Evolutionary conservation across 2,329 filamentous ascomycete genomes (phyloP).

Genomic region (Xylariaceae sp.): DNA sequence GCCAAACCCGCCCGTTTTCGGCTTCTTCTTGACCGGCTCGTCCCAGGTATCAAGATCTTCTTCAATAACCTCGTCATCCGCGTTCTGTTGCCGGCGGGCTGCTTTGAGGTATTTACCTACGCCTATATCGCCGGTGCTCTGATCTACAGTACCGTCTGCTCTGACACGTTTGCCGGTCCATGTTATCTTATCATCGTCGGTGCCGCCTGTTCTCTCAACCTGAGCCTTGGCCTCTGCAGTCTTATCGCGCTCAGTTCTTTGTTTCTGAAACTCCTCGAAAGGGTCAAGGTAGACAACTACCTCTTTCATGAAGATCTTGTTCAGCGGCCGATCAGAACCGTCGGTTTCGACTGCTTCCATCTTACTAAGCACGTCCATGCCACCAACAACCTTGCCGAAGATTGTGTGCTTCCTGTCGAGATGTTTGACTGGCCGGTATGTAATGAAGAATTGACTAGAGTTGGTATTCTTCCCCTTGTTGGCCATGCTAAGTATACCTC

Average conservation of each 20-base stretch:
- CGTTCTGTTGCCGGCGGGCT: constrained; percentile 47
- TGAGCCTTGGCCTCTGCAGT: constrained; percentile 64
- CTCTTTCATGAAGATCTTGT: constrained; percentile 81
- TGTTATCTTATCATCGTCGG: constrained; percentile 86
- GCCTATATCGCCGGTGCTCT: constrained; percentile 48
- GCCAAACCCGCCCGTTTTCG: constrained; percentile 80
- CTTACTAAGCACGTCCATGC: constrained; percentile 70
- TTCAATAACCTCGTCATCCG: constrained; percentile 65
- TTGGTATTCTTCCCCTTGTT: constrained; percentile 99
- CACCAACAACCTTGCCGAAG: constrained; percentile 85
- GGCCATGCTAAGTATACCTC: constrained; percentile 90
- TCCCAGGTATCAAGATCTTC: constrained; percentile 68
- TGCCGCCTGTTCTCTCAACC: constrained; percentile 68
- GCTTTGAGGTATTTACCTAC: constrained; percentile 85
- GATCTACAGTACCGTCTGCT: constrained; percentile 64
- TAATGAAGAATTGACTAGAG: constrained; percentile 92
- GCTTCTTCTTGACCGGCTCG: constrained; percentile 81
- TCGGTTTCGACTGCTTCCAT: constrained; percentile 82
- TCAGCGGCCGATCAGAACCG: constrained; percentile 74
- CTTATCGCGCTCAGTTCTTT: constrained; percentile 69
- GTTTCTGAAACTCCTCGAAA: constrained; percentile 88
- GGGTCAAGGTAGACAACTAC: constrained; percentile 90
- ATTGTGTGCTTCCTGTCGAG: constrained; percentile 97
- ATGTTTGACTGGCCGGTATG: constrained; percentile 83
- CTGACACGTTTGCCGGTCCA: constrained; percentile 96